Evolutionary conservation across 2,329 filamentous ascomycete species (phyloP).

Genomic region (Talaromyces piceae): DNA sequence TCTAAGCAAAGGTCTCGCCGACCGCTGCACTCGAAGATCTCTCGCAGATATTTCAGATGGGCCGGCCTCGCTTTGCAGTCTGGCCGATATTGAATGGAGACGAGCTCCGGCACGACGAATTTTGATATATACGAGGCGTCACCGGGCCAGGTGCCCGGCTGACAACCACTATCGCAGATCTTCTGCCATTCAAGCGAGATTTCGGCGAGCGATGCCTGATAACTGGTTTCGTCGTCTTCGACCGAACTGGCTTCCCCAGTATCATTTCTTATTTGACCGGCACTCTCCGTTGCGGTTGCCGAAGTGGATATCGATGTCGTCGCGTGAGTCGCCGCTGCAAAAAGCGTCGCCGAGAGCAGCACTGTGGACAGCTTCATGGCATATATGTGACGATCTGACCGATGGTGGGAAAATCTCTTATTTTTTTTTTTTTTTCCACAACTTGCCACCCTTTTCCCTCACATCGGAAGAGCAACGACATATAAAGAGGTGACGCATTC

Average conservation of each 20-base stretch:
- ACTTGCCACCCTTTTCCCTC: background rate
- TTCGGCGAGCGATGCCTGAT: constrained; percentile 6
- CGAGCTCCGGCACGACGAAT: constrained; percentile 5
- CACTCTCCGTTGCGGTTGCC: background rate
- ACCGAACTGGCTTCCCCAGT: background rate
- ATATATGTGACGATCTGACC: background rate
- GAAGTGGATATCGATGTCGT: background rate
- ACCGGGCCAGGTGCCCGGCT: constrained; percentile 8
- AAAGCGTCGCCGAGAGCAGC: constrained; percentile 1
- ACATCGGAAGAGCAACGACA: background rate
- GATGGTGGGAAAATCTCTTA: too few species aligned
- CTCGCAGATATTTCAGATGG: constrained; percentile 4
- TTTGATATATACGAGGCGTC: constrained; percentile 4
- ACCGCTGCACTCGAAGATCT: constrained; percentile 5
- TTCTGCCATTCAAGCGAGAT: constrained; percentile 8
- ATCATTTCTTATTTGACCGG: background rate
- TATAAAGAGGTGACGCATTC: background rate
- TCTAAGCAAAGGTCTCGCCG: constrained; percentile 6
- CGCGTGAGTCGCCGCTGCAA: background rate
- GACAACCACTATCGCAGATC: constrained; percentile 7
- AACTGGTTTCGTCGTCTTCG: background rate
- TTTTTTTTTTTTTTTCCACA: too few species aligned
- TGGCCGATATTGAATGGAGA: constrained; percentile 9
- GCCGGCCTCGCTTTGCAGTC: constrained; percentile 2
- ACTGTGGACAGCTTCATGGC: constrained; percentile 1